These are phyloP conservation scores for Trypanosoma brucei DNA, from an alignment of 208 protist genomes.

Conservation along the genomic window DNA sequence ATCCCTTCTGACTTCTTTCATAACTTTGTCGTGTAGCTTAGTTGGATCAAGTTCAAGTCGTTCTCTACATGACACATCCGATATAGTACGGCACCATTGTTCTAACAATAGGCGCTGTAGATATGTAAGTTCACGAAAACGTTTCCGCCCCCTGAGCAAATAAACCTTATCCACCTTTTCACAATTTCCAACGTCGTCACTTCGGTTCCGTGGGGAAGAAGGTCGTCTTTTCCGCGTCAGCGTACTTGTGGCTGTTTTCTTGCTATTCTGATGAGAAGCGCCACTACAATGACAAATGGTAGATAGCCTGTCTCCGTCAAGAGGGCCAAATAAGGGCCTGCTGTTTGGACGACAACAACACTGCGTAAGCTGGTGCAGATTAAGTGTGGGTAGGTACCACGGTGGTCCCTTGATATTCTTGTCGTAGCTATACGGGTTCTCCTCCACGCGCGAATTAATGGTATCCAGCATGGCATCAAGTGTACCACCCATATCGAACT, in stretches of 20 bases:
- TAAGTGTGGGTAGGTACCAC: slow-evolving; percentile 17
- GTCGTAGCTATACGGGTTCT: background rate
- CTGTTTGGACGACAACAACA: slow-evolving; percentile 9
- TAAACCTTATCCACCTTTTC: no score
- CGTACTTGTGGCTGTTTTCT: background rate
- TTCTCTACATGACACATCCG: background rate
- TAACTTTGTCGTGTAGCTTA: slow-evolving; percentile 11
- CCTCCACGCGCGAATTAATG: background rate
- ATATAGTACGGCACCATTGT: slow-evolving; percentile 13
- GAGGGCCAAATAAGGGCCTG: slow-evolving; percentile 1
- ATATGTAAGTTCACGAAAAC: background rate
- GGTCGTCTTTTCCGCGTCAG: no score
- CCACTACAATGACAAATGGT: slow-evolving; percentile 11
- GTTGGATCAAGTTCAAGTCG: slow-evolving; percentile 1
- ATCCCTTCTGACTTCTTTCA: slow-evolving; percentile 12
- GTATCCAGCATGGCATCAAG: slow-evolving; percentile 8
- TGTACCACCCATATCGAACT: background rate
- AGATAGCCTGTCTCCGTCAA: slow-evolving; percentile 5
- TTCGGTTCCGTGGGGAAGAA: no score
- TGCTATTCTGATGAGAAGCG: background rate
- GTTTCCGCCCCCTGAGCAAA: no score
- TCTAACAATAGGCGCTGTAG: background rate
- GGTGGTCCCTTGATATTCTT: background rate
- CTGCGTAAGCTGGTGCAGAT: slow-evolving; percentile 1
- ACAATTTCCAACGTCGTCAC: no score